Conservation (phyloP, 805 yeast genomes). For the Lachancea sp. region DNA sequence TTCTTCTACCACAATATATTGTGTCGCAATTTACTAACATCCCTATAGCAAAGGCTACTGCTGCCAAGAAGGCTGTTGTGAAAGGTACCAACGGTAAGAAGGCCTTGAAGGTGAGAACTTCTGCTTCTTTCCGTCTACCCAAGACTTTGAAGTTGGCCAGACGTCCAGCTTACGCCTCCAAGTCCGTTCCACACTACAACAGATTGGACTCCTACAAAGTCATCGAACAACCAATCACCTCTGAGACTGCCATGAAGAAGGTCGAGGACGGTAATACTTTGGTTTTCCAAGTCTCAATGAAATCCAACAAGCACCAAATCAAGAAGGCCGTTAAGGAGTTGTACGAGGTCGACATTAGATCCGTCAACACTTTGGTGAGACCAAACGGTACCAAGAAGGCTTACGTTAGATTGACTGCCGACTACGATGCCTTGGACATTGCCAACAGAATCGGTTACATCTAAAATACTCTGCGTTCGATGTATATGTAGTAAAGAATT, state of each 20-base stretch:
- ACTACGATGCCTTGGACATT: constrained; percentile 98
- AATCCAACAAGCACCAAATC: constrained; percentile 98
- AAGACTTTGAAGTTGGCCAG: constrained; percentile 92
- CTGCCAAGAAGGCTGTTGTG: constrained; percentile 98
- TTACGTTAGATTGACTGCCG: constrained; percentile 97
- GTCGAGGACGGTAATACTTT: constrained; percentile 99
- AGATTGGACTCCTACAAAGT: constrained; percentile 95
- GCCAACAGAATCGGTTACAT: constrained; percentile 99
- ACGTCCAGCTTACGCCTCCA: constrained; percentile 90
- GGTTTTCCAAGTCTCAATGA: constrained; percentile 95
- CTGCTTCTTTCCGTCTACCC: constrained; percentile 94
- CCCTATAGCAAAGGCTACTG: constrained; percentile 67
- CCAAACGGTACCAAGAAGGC: constrained; percentile 99
- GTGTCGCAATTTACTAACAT: constrained; percentile 26
- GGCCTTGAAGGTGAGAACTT: constrained; percentile 88
- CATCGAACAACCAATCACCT: constrained; percentile 89
- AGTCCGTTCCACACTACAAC: constrained; percentile 94
- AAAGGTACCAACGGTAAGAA: constrained; percentile 93
- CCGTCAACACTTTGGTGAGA: constrained; percentile 95
- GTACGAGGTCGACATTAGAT: constrained; percentile 89
- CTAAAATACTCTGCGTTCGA: constrained; percentile 39
- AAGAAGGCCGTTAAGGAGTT: constrained; percentile 97
- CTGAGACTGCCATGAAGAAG: constrained; percentile 99
- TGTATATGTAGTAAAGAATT: constrained; percentile 12
- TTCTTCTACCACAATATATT: too few species aligned